Evolutionary conservation across 169 alveolate species (phyloP), one percentile per base, ranked within the genome.

Genomic region (Plasmodium cynomolgi): DNA sequence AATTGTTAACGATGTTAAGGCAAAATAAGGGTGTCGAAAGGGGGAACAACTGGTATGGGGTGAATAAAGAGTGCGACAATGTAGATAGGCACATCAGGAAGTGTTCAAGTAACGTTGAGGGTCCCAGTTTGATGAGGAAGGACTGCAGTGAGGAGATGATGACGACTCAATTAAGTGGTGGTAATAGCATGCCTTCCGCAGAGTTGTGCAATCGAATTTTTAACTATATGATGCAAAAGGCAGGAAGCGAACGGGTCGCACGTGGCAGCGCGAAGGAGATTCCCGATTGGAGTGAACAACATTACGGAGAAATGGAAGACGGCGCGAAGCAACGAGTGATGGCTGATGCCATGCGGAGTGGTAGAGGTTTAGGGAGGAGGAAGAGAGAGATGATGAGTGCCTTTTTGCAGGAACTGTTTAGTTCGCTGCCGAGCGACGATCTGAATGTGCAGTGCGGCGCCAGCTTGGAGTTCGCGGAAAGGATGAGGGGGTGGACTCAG

Each of bases 351-450:
- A 17, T 83, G 5, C 9, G 26, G 77, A 58, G 11, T 15, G 37
- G 80, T 13, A 44, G 26, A 7, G 39, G n/a, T n/a, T n/a, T n/a
- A n/a, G n/a, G 54, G 6, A 84, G 37, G 47, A 74, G 31, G 17
- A 44, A 74, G 26, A 47, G 39, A 8, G 20, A 33, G 26, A 44
- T 84, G 4, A 74, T 84, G 56, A 62, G 29, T 74, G 26, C 23
- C 29, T 20, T 84, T 74, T 74, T 50, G 58, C 54, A 84, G 23
- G 93, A 84, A 44, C 41, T 84, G n/a, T 23, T 74, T 73, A 73
- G 58, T 33, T 47, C 93, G 4, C 3, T n/a, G 4, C 31, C 34
- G 41, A n/a, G n/a, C 5, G 47, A 17, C 50, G 15, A 84, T 9
- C 26, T 39, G 0, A 29, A 54, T 26, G 4, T 84, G 11, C 15